These are phyloP conservation scores for Colletotrichum costaricense DNA, from an alignment of 2,329 filamentous ascomycete genomes.

Conservation along the genomic window DNA sequence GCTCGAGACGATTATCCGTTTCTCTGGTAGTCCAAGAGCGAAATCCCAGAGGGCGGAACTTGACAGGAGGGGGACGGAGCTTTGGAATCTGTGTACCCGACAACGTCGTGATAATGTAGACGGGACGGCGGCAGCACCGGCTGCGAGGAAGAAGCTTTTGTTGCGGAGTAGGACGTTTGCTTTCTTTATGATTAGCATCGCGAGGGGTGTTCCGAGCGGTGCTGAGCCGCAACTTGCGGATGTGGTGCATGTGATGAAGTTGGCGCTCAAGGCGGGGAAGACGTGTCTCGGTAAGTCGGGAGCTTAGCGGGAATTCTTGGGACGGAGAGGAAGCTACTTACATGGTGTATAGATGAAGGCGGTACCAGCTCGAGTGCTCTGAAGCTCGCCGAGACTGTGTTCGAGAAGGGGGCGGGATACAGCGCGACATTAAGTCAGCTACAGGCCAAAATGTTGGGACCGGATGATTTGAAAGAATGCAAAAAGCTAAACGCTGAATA, in stretches of 20 bases:
- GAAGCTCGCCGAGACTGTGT: conserved; percentile 64
- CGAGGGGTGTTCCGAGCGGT: conserved; percentile 48
- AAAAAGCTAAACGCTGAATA: conserved; percentile 69
- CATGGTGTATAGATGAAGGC: conserved; percentile 52
- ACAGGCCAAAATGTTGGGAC: conserved; percentile 38
- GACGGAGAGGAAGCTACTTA: conserved; percentile 14
- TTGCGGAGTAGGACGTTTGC: conserved; percentile 64
- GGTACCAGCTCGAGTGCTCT: conserved; percentile 55
- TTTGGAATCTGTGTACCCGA: conserved; percentile 77
- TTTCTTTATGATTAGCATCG: conserved; percentile 74
- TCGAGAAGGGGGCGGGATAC: conserved; percentile 74
- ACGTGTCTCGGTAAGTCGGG: conserved; percentile 67
- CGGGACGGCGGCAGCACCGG: conserved; percentile 35
- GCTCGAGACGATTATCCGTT: not conserved
- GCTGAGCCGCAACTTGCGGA: conserved; percentile 43
- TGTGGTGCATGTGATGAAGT: conserved; percentile 69
- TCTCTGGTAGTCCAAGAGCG: not conserved
- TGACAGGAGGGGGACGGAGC: conserved; percentile 64
- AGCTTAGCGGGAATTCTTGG: not conserved
- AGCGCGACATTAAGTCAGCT: conserved; percentile 52
- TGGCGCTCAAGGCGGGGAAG: conserved; percentile 74
- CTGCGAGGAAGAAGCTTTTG: conserved; percentile 46
- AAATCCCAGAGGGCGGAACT: conserved; percentile 50
- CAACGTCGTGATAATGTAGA: conserved; percentile 51
- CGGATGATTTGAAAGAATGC: conserved; percentile 45